Conservation (phyloP, 495 filamentous ascomycete genomes). For the Tirmania nivea region DNA sequence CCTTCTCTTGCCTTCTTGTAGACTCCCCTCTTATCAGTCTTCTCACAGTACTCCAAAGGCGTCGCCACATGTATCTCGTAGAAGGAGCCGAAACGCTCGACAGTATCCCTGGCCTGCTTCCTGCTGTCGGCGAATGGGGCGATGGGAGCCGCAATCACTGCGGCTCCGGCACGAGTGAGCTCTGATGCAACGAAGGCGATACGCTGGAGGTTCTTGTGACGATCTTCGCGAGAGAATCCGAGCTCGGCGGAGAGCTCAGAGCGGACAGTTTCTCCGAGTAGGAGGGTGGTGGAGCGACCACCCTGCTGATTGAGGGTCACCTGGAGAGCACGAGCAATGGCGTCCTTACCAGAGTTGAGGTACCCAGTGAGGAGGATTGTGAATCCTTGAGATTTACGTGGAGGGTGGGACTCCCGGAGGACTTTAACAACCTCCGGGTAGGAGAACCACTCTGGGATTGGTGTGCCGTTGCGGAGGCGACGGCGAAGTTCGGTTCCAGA, state of each 20-base stretch:
- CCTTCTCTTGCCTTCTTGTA: conserved; percentile 67
- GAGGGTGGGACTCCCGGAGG: conserved; percentile 80
- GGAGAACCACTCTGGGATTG: conserved; percentile 98
- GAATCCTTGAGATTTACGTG: conserved; percentile 77
- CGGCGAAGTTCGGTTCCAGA: conserved; percentile 86
- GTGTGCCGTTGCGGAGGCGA: conserved; percentile 67
- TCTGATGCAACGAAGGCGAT: conserved; percentile 93
- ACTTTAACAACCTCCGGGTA: conserved; percentile 97
- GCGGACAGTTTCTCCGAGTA: conserved; percentile 88
- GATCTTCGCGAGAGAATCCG: conserved; percentile 82
- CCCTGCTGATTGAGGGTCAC: conserved; percentile 97
- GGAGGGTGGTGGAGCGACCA: conserved; percentile 76
- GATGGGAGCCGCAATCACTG: conserved; percentile 94
- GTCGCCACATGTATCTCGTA: conserved; percentile 91
- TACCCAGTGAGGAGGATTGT: conserved; percentile 96
- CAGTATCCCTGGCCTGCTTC: conserved; percentile 52
- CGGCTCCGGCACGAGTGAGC: conserved; percentile 75
- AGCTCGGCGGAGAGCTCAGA: conserved; percentile 83
- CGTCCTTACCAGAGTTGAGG: conserved; percentile 90
- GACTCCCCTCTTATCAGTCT: conserved; percentile 82
- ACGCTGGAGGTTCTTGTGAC: conserved; percentile 84
- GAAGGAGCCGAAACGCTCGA: conserved; percentile 74
- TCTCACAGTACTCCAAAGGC: conserved; percentile 74
- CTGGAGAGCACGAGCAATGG: conserved; percentile 83
- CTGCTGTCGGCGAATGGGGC: conserved; percentile 71